These are phyloP conservation scores for Parachaetomium inaequale DNA, from an alignment of 495 filamentous ascomycete genomes.

Conservation along the genomic window DNA sequence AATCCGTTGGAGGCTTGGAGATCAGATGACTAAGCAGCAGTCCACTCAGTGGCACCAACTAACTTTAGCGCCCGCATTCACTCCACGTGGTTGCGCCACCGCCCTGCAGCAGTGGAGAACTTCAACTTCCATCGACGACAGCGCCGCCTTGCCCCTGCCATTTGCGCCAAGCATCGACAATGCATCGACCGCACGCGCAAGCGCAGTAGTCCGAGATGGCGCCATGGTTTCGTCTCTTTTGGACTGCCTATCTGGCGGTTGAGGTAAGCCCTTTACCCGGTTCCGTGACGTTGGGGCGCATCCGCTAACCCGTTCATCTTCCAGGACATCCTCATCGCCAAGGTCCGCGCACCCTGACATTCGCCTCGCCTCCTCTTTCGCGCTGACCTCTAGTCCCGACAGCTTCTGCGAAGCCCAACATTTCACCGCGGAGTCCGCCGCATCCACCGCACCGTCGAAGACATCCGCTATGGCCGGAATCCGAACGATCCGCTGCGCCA, in stretches of 20 bases:
- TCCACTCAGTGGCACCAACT: background rate
- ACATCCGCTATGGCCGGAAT: slow-evolving; percentile 39
- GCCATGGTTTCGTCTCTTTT: slow-evolving; percentile 16
- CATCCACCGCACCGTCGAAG: slow-evolving; percentile 39
- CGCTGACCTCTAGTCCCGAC: background rate
- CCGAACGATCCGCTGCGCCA: slow-evolving; percentile 40
- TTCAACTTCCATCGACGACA: background rate
- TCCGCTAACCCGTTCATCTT: background rate
- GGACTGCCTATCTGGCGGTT: slow-evolving; percentile 12
- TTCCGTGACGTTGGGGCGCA: too few species aligned
- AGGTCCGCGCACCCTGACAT: slow-evolving; percentile 22
- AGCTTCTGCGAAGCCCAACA: slow-evolving; percentile 37
- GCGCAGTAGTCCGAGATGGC: background rate
- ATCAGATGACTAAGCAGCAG: too few species aligned
- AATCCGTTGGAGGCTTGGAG: too few species aligned
- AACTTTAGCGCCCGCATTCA: background rate
- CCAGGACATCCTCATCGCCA: slow-evolving; percentile 32
- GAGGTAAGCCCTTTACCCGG: slow-evolving; percentile 14
- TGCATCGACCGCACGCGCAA: background rate
- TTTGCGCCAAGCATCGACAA: background rate
- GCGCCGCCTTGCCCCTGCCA: background rate
- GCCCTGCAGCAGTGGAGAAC: background rate
- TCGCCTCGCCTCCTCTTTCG: background rate
- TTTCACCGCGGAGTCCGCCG: slow-evolving; percentile 43
- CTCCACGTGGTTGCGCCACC: background rate